Evolutionary conservation across 441 rosid species (phyloP), one percentile per base, ranked within the genome.

Genomic region (Populus trichocarpa): DNA sequence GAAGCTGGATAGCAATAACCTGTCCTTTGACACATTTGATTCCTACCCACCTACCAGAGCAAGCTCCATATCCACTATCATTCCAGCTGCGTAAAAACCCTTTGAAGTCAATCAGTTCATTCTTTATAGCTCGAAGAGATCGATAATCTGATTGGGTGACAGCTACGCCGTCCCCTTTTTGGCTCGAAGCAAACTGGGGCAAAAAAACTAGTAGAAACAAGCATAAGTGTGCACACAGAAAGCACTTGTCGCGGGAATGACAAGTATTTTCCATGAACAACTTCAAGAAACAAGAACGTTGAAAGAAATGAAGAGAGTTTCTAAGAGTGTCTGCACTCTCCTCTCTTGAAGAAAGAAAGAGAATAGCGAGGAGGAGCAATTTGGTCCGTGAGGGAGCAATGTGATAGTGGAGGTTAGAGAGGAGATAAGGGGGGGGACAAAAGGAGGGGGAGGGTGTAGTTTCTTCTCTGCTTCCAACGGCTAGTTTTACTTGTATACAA

Each of bases 41-140:
- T 6, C 98, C 98, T 20, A 71, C 80, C 98, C 98, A 94, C 10
- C 92, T 89, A 18, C 97, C 98, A 10, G 98, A 88, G 42, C 98
- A 94, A 82, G 91, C 95, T 18, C 86, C 93, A 69, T 78, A 81
- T 4, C 94, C 91, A 67, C 90, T 88, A 22, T 87, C 92, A 20
- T 93, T 93, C 97, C 98, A 94, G 89, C 92, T 89, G 73, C 83
- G 87, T 50, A 94, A 74, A 80, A 83, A 82, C 75, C 97, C 96
- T 81, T 80, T 89, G 2, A 90, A 88, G 69, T 94, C 97, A 9
- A 83, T 79, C 0, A 93, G 79, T n/a, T 88, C 97, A 61, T 85
- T 88, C 67, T 89, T 90, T 38, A 94, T 81, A 0, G 91, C 94
- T 82, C 85, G 90, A 8, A 94, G 94, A 9, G 91, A 82, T 63